phyloP scores from a whole-genome alignment of 2,329 filamentous ascomycete species.

The Sporothrix sp. region DNA sequence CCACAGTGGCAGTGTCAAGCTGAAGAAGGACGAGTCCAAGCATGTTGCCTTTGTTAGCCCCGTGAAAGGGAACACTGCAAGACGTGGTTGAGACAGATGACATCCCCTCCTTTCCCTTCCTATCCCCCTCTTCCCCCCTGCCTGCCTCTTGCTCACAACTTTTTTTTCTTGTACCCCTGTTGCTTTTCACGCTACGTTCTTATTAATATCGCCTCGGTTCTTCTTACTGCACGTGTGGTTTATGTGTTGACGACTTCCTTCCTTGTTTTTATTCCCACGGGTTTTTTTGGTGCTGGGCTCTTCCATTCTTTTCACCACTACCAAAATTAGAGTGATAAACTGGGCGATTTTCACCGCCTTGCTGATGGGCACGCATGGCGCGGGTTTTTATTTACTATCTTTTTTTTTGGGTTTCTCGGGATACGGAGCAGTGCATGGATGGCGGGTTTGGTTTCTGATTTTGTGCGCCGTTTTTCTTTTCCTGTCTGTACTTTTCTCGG shows the following conservation, averaged over 20 bases:
- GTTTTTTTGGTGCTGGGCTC: background rate
- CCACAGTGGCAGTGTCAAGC: constrained; percentile 34
- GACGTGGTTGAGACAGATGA: constrained; percentile 17
- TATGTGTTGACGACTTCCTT: constrained; percentile 4
- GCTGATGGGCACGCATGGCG: constrained; percentile 12
- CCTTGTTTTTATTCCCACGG: background rate
- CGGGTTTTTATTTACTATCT: background rate
- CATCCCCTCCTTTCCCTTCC: background rate
- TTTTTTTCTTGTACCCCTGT: constrained; percentile 10
- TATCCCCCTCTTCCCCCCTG: background rate
- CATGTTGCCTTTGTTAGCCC: constrained; percentile 47
- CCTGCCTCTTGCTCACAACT: no score
- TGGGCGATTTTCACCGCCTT: background rate
- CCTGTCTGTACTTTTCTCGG: background rate
- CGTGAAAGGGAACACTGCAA: constrained; percentile 32
- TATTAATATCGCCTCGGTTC: constrained; percentile 4
- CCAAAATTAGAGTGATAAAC: constrained; percentile 8
- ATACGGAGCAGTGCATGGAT: constrained; percentile 5
- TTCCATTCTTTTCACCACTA: background rate
- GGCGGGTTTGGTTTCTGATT: constrained; percentile 1
- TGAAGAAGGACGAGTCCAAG: constrained; percentile 46
- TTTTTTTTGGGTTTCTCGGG: constrained; percentile 1
- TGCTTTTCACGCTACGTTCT: constrained; percentile 9
- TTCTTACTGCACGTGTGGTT: constrained; percentile 5
- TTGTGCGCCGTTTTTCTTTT: background rate